Conservation (phyloP, 306 rosid species). For the Fragaria vesca region DNA sequence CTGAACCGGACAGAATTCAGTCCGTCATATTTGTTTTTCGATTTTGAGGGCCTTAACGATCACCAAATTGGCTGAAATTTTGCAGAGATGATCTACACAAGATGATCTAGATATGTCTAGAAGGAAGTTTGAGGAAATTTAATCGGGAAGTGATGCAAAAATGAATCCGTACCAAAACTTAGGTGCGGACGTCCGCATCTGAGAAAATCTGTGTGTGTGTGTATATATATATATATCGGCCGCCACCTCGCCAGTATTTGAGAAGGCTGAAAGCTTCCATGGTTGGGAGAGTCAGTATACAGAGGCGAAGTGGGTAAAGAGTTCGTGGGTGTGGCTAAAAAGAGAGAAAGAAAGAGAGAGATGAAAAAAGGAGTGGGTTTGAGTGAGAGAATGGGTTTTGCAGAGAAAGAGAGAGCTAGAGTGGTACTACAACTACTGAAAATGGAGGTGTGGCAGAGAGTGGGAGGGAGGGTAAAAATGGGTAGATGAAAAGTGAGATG, state of each 20-base stretch:
- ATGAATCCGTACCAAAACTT: no score
- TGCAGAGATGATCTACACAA: no score
- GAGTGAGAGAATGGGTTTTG: constrained; percentile 8
- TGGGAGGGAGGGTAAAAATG: not conserved
- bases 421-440: not conserved
- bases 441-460: constrained; percentile 13
- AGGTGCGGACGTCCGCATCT: no score
- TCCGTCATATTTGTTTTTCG: no score
- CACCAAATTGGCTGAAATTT: no score
- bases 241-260: constrained; percentile 82
- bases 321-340: no score
- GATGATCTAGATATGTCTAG: no score
- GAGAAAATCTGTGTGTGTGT: no score
- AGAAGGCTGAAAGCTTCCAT: constrained; percentile 98
- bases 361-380: not conserved
- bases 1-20: no score
- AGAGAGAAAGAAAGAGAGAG: not conserved
- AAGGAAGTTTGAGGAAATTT: no score
- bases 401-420: not conserved
- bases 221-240: constrained; percentile 1
- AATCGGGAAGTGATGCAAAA: no score
- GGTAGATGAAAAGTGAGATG: not conserved
- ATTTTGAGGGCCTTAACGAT: no score
- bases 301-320: not conserved
- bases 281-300: constrained; percentile 99